A percentile compares a stretch with the other conserved stretches of the same genome.
These are phyloP conservation scores for Trametes versicolor DNA, from an alignment of 1,284 basidiomycete genomes.

Conservation along the genomic window DNA sequence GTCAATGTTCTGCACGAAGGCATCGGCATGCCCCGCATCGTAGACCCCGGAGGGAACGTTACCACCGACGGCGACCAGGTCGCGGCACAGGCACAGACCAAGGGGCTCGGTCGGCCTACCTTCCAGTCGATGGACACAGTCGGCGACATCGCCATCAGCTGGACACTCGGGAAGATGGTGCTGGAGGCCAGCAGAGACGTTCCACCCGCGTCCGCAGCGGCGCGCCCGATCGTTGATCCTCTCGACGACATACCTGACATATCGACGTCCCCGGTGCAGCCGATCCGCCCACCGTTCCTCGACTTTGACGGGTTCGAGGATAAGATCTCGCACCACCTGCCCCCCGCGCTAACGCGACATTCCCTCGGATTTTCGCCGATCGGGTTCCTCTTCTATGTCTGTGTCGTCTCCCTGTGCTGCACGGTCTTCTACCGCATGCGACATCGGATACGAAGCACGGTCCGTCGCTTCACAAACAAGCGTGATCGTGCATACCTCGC, in stretches of 20 bases:
- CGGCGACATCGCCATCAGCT: constrained; percentile 92
- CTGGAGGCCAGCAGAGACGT: constrained; percentile 93
- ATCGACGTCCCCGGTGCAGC: constrained; percentile 61
- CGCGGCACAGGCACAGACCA: constrained; percentile 77
- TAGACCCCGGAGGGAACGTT: constrained; percentile 82
- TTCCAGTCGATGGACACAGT: constrained; percentile 96
- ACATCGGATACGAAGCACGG: constrained; percentile 56
- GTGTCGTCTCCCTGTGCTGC: constrained; percentile 52
- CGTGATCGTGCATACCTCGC: constrained; percentile 50
- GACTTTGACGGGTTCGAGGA: constrained; percentile 70
- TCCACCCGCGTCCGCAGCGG: constrained; percentile 55
- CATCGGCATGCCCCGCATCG: constrained; percentile 92
- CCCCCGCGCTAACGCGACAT: constrained; percentile 62
- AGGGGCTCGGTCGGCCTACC: constrained; percentile 80
- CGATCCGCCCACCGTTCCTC: constrained; percentile 69
- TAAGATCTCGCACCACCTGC: constrained; percentile 68
- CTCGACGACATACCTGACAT: constrained; percentile 67
- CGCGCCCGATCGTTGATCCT: constrained; percentile 72
- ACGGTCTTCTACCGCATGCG: constrained; percentile 64
- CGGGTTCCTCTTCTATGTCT: constrained; percentile 62
- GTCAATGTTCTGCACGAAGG: constrained; percentile 97
- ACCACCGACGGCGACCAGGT: constrained; percentile 74
- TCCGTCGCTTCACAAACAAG: constrained; percentile 59
- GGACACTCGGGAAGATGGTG: constrained; percentile 99
- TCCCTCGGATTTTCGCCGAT: constrained; percentile 78